Evolutionary conservation across 345 rosid genomes (phyloP), one percentile per base, ranked within the genome.

Genomic region (Syzygium grande): DNA sequence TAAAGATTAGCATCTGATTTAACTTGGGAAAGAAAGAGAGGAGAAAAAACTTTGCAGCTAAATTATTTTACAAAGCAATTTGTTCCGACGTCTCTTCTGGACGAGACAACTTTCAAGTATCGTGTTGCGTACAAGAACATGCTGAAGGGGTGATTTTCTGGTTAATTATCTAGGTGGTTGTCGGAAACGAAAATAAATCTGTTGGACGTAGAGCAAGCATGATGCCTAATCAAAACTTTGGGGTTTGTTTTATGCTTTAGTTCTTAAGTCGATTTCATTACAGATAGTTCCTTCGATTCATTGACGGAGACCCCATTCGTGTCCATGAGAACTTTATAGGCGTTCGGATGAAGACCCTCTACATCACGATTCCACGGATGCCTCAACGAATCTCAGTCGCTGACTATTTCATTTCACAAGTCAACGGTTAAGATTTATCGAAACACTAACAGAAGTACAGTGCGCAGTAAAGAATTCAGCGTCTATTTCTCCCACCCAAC

Each of bases 391-490:
- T 73, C 19, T 61, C 4, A 13, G n/a, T 15, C 5, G n/a, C n/a
- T 61, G n/a, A 61, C n/a, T 6, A 61, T 61, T 13, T 61, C 4
- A 61, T 61, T n/a, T n/a, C 38, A 61, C 13, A 61, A 13, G 19
- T n/a, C 19, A 6, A 61, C 2, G 9, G 4, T 7, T 13, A 2
- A 61, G 19, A 61, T 61, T n/a, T 61, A 13, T 61, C 34, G 9
- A n/a, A 7, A 2, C 0, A n/a, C 8, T 6, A 2, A n/a, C 8
- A 6, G 9, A 3, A 61, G 38, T n/a, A 0, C 16, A n/a, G 2
- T 14, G 7, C 13, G 15, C 0, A 6, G 9, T n/a, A 6, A 61
- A 61, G 4, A n/a, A n/a, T 13, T n/a, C 6, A 3, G n/a, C 4
- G 4, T 5, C 1, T 61, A 14, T 61, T n/a, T 61, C 73, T n/a